These are phyloP conservation scores for Calocybe indica DNA, from an alignment of 768 basidiomycete genomes.

Conservation along the genomic window DNA sequence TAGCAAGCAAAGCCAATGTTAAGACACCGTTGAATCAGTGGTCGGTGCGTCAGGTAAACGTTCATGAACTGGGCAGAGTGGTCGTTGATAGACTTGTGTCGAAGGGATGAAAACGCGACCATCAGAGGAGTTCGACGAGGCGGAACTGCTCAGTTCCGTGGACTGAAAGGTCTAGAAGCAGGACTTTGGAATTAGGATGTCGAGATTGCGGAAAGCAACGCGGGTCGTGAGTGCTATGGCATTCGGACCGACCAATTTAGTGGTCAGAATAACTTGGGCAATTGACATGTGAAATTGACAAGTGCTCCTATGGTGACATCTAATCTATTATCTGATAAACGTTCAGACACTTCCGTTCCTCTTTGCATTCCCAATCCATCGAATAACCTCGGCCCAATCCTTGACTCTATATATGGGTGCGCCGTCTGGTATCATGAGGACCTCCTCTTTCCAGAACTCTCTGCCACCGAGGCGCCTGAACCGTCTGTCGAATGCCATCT, in stretches of 20 bases:
- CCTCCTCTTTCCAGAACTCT: constrained; percentile 54
- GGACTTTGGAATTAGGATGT: no score
- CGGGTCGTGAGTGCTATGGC: background rate
- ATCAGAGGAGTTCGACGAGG: constrained; percentile 11
- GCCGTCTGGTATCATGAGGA: constrained; percentile 41
- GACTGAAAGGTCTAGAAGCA: no score
- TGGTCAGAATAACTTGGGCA: background rate
- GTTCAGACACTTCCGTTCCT: constrained; percentile 15
- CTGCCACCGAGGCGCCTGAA: constrained; percentile 39
- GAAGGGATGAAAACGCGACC: constrained; percentile 27
- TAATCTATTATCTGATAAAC: background rate
- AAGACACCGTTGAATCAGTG: constrained; percentile 64
- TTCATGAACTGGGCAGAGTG: constrained; percentile 38
- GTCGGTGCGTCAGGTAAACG: constrained; percentile 60
- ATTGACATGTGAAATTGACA: constrained; percentile 2
- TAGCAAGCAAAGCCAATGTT: constrained; percentile 69
- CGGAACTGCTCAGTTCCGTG: no score
- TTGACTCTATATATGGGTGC: constrained; percentile 46
- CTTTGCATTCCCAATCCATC: constrained; percentile 33
- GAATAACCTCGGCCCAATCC: constrained; percentile 57
- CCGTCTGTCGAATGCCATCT: constrained; percentile 48
- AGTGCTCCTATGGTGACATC: background rate
- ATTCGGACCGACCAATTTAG: background rate
- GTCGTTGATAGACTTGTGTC: constrained; percentile 25
- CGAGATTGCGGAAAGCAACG: no score